Base-by-base conservation (phyloP, 441 rosid species). In the Gossypium schwendimanii region DNA sequence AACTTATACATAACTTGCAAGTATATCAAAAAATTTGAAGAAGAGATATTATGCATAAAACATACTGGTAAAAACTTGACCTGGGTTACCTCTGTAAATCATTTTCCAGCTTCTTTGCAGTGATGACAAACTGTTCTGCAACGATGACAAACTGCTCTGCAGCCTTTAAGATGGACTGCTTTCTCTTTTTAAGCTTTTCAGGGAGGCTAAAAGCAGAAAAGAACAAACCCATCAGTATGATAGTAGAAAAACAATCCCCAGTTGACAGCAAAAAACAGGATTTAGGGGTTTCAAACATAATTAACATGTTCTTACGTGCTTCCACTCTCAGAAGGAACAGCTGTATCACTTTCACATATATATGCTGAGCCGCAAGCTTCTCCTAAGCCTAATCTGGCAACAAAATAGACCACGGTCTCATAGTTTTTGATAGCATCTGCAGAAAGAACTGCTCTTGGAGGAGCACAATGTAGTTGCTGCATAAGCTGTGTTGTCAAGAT, bases 401-500 rank as follows among this genome's bases (percentile, higher is more conserved):
- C 76, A 74, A 71, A 73, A 77, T 84, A 87, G 31, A 80, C 81
- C 73, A 86, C 80, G 80, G 75, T 81, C 75, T 91, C 91, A 79
- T 78, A 83, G 69, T 81, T 75, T 63, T 87, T 74, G 57, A 65
- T 73, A 67, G 87, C 87, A 80, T 83, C 85, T 68, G 81, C 81
- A 71, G 86, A 78, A 60, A 86, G 77, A 71, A 89, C 60, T 31
- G 14, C 45, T 44, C 84, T 81, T 14, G 79, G 80, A 49, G 93
- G 86, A 74, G 96, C 84, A 31, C 45, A 66, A 72, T 87, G 81
- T 49, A 92, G 77, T 72, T 86, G 89, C 87, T 96, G 98, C 85
- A 87, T 84, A 64, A 96, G 94, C 73, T 90, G 93, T 33, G 88
- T 84, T n/a, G 96, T 85, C 80, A 82, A 76, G 64, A 91, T 72